Evolutionary conservation across 2,329 filamentous ascomycete genomes (phyloP).

Genomic region (Conoideocrella luteorostrata): DNA sequence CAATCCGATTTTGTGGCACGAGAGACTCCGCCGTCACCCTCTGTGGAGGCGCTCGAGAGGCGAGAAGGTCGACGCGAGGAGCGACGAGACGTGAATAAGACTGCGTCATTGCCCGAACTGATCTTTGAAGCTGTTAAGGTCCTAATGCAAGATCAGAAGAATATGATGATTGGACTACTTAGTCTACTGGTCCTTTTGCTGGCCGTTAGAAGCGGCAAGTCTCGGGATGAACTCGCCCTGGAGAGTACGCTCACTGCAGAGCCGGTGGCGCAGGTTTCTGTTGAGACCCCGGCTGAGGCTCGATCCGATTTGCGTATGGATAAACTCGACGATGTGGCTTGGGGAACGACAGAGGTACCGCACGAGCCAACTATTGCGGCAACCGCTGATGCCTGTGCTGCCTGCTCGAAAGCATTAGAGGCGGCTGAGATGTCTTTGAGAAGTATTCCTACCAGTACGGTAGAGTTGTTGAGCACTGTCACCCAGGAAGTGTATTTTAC

Average conservation of each 20-base stretch:
- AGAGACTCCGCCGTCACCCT: constrained; percentile 15
- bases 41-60: constrained; percentile 21
- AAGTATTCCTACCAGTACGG: constrained; percentile 2
- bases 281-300: not conserved
- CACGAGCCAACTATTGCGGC: constrained; percentile 7
- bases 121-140: constrained; percentile 48
- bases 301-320: not conserved
- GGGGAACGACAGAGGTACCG: constrained; percentile 18
- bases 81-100: constrained; percentile 26
- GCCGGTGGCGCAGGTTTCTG: not conserved
- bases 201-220: constrained; percentile 29
- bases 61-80: constrained; percentile 25
- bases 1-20: constrained; percentile 8
- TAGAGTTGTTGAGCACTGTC: constrained; percentile 11
- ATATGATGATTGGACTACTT: constrained; percentile 50
- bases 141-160: constrained; percentile 51
- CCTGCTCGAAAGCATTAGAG: constrained; percentile 12
- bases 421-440: constrained; percentile 3
- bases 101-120: constrained; percentile 46
- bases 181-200: constrained; percentile 48
- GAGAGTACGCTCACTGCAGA: not conserved
- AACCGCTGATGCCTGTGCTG: constrained; percentile 17
- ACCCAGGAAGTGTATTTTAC: constrained; percentile 20
- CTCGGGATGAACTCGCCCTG: constrained; percentile 9
- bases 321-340: constrained; percentile 14